These are phyloP conservation scores for Stephania japonica DNA, from an alignment of 164 flowering plant genomes.

Conservation along the genomic window DNA sequence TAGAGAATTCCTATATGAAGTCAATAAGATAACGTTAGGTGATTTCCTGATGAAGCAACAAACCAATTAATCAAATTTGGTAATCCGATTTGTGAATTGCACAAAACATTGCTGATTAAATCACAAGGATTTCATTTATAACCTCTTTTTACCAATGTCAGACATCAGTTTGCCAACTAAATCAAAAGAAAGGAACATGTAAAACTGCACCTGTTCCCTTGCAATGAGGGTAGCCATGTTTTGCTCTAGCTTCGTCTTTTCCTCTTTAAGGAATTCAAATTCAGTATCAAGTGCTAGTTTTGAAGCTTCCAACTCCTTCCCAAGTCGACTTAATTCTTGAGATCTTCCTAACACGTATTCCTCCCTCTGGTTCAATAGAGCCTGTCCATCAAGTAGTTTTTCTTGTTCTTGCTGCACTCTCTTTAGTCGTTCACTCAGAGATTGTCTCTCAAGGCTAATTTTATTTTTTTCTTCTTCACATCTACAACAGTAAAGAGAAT, in stretches of 20 bases:
- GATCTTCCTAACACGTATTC: conserved; percentile 46
- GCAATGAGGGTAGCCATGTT: conserved; percentile 35
- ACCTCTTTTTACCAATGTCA: background rate
- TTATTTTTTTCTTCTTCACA: conserved; percentile 84
- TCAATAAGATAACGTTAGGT: background rate
- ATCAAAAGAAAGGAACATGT: background rate
- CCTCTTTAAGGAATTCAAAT: conserved; percentile 34
- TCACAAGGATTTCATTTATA: background rate
- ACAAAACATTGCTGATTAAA: background rate
- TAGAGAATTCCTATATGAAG: background rate
- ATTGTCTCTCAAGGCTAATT: conserved; percentile 57
- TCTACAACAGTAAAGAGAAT: conserved; percentile 29
- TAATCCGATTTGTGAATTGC: background rate
- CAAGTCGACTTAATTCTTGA: conserved; percentile 47
- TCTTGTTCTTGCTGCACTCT: conserved; percentile 59
- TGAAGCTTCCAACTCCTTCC: conserved; percentile 55
- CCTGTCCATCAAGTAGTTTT: conserved; percentile 61
- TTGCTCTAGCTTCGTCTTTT: conserved; percentile 42
- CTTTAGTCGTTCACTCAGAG: conserved; percentile 56
- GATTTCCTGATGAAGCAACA: background rate
- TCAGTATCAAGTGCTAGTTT: conserved; percentile 46
- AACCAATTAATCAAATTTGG: background rate
- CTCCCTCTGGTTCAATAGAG: conserved; percentile 70
- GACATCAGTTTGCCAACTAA: background rate
- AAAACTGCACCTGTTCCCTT: conserved; percentile 62